phyloP scores from a whole-genome alignment of 192 early-diverging fungal genomes.

The Thoreauomyces humboldtii region DNA sequence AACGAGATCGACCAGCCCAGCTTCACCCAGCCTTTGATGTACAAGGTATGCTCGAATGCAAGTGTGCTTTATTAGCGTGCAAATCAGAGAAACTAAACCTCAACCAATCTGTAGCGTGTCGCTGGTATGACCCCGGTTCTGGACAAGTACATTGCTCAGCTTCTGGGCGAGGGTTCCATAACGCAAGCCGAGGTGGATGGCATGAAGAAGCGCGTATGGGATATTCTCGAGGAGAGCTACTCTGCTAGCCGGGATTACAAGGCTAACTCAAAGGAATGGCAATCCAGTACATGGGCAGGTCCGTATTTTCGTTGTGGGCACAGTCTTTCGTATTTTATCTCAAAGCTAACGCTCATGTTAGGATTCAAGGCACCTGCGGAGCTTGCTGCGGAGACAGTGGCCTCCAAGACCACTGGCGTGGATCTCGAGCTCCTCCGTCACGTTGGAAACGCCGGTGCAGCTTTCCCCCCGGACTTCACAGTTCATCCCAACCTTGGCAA shows the following conservation, averaged over 20 bases:
- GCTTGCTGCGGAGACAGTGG: constrained; percentile 69
- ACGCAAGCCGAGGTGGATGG: constrained; percentile 77
- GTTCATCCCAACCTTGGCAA: constrained; percentile 82
- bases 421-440: constrained; percentile 70
- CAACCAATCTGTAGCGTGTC: constrained; percentile 56
- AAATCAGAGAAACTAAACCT: not conserved
- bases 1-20: constrained; percentile 98
- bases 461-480: constrained; percentile 79
- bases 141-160: constrained; percentile 81
- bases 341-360: no score
- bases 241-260: constrained; percentile 84
- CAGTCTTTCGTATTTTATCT: not conserved
- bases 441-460: constrained; percentile 79
- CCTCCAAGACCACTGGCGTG: constrained; percentile 69
- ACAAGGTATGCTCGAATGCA: constrained; percentile 56
- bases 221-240: constrained; percentile 90
- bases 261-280: constrained; percentile 88
- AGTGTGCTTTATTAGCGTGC: not conserved
- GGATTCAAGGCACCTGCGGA: constrained; percentile 80
- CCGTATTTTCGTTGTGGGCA: not conserved
- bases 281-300: constrained; percentile 90
- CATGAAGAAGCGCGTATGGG: constrained; percentile 91
- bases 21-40: constrained; percentile 99
- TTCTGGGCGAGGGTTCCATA: constrained; percentile 80
- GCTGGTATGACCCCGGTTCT: constrained; percentile 78